phyloP scores from a whole-genome alignment of 169 alveolate species.

The Plasmodium gonderi region DNA sequence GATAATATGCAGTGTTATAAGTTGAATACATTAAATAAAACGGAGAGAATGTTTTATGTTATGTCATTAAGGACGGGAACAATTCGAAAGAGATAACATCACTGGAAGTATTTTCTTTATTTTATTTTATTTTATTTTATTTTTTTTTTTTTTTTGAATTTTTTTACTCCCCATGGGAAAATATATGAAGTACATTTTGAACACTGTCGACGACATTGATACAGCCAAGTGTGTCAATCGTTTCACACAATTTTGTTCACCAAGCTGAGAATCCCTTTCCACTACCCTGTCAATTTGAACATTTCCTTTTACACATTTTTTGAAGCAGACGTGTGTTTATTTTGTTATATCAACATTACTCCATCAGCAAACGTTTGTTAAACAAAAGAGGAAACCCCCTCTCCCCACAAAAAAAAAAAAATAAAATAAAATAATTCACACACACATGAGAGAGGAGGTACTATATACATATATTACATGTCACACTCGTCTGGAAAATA shows the following conservation, averaged over 20 bases:
- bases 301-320: background rate
- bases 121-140: no score
- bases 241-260: background rate
- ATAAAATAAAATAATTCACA: background rate
- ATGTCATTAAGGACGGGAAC: background rate
- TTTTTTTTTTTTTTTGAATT: background rate
- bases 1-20: background rate
- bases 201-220: background rate
- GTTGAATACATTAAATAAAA: background rate
- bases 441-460: background rate
- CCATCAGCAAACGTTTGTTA: no score
- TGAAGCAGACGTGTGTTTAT: background rate
- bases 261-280: background rate
- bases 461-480: no score
- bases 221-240: background rate
- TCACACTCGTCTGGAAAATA: no score
- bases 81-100: background rate
- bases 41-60: background rate
- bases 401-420: background rate
- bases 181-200: background rate
- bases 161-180: background rate
- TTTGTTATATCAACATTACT: no score
- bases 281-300: no score
- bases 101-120: no score
- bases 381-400: no score